These are phyloP conservation scores for Cryptosporidium canis DNA, from an alignment of 169 alveolate genomes.

Conservation along the genomic window DNA sequence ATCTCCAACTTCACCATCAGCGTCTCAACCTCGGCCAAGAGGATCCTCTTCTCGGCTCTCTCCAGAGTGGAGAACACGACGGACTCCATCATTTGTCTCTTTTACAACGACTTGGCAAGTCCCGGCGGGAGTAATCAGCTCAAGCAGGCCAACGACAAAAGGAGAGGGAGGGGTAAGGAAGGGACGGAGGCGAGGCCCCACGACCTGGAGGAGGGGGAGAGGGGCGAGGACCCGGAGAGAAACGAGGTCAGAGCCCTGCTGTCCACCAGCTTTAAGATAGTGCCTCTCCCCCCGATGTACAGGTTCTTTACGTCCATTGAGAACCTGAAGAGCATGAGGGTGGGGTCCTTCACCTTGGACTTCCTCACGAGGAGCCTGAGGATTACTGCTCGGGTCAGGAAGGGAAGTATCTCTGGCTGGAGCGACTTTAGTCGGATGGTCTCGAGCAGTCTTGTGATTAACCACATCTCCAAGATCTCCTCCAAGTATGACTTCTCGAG, in stretches of 20 bases:
- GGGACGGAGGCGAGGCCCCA: background rate
- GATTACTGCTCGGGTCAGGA: background rate
- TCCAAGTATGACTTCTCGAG: constrained; percentile 47
- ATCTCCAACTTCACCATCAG: constrained; percentile 24
- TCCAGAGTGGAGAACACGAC: constrained; percentile 55
- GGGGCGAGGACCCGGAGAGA: background rate
- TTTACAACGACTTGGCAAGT: constrained; percentile 18
- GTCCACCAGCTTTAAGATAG: background rate
- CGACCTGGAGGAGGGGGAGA: background rate
- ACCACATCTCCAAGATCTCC: constrained; percentile 52
- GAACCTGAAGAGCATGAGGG: constrained; percentile 22
- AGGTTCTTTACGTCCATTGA: constrained; percentile 44
- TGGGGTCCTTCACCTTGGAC: constrained; percentile 42
- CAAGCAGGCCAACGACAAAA: background rate
- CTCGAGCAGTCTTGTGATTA: constrained; percentile 12
- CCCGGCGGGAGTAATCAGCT: background rate
- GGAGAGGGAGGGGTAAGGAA: background rate
- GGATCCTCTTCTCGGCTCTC: constrained; percentile 34
- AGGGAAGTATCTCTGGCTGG: background rate
- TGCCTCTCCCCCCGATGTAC: constrained; percentile 68
- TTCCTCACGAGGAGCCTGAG: background rate
- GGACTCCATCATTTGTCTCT: constrained; percentile 53
- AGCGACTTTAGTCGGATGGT: background rate
- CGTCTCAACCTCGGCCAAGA: constrained; percentile 11
- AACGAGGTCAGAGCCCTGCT: background rate